Base-by-base conservation (phyloP, 1,284 basidiomycete genomes). In the Hemileia vastatrix region DNA sequence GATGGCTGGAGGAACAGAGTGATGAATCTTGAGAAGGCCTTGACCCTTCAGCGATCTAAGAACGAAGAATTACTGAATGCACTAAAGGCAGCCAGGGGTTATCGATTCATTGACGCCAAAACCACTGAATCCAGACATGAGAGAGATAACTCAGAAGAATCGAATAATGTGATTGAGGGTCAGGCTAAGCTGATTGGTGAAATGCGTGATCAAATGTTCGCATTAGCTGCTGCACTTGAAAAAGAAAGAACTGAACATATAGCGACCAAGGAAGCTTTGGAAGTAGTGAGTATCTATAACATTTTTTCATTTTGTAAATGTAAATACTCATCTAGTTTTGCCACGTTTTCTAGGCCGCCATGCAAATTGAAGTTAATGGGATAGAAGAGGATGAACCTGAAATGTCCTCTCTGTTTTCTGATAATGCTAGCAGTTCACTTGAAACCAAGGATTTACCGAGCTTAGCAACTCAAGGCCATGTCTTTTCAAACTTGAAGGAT, bases 121-220 rank as follows among this genome's bases (percentile, higher is more conserved):
- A 23, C 59, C 19, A 49, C 60, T 5, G 19, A 32, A n/a, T 53
- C 24, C n/a, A 31, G 31, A 36, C 21, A 43, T 21, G 31, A 19
- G 13, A 52, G 56, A n/a, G 52, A 23, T 18, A 45, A 21, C 9
- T 19, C 50, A 4, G 21, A 23, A 13, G 36, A 43, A 15, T 69
- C 67, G 51, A 69, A 71, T 57, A 65, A 65, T 11, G 64, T 64
- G 23, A 50, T 72, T n/a, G 69, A 66, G 1, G 56, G 59, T 44
- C 72, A 73, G 61, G 69, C 68, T 31, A 71, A 71, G 57, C 66
- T 72, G 52, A 69, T 72, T 33, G 63, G 58, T 43, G 70, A 72
- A 63, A 72, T 72, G 71, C 47, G 70, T 24, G 70, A 72, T 44
- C 71, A 72, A 63, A 70, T 72, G 48, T 69, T 71, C 56, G 66